phyloP scores from a whole-genome alignment of 768 basidiomycete genomes.

The Chalciporus chontae region DNA sequence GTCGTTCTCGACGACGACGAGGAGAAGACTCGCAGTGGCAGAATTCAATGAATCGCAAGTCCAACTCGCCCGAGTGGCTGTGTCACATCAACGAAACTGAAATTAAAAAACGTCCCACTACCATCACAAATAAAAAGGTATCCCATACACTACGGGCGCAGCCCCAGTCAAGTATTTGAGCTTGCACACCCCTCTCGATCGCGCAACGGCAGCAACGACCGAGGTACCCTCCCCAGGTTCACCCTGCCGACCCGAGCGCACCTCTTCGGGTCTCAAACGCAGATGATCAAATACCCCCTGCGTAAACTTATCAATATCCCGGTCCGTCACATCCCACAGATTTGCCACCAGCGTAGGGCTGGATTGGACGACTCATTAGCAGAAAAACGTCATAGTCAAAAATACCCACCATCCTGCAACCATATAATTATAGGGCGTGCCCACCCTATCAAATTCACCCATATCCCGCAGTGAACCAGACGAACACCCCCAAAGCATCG shows the following conservation, averaged over 20 bases:
- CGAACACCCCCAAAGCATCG: slow-evolving; percentile 99
- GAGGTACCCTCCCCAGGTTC: slow-evolving; percentile 30
- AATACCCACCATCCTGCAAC: slow-evolving; percentile 87
- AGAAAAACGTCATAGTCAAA: slow-evolving; percentile 1
- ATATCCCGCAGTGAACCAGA: slow-evolving; percentile 84
- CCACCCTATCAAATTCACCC: slow-evolving; percentile 91
- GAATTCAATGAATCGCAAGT: too few species aligned
- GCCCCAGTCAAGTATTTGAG: slow-evolving; percentile 93
- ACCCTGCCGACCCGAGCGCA: slow-evolving; percentile 2
- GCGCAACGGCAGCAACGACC: slow-evolving; percentile 75
- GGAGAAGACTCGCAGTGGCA: neutral
- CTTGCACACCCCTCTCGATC: slow-evolving; percentile 79
- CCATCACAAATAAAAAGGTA: slow-evolving; percentile 78
- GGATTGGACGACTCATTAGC: neutral
- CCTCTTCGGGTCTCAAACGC: slow-evolving; percentile 39
- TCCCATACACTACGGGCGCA: slow-evolving; percentile 91
- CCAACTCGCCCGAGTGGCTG: slow-evolving; percentile 16
- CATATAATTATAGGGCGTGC: slow-evolving; percentile 95
- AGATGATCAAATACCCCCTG: slow-evolving; percentile 78
- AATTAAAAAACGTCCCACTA: neutral
- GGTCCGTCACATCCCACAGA: slow-evolving; percentile 97
- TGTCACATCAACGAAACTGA: neutral
- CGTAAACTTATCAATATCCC: slow-evolving; percentile 93
- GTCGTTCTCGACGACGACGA: neutral
- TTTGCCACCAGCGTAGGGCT: slow-evolving; percentile 94